Evolutionary conservation across 2,329 filamentous ascomycete genomes (phyloP).

Genomic region (Paecilomyces niveus): DNA sequence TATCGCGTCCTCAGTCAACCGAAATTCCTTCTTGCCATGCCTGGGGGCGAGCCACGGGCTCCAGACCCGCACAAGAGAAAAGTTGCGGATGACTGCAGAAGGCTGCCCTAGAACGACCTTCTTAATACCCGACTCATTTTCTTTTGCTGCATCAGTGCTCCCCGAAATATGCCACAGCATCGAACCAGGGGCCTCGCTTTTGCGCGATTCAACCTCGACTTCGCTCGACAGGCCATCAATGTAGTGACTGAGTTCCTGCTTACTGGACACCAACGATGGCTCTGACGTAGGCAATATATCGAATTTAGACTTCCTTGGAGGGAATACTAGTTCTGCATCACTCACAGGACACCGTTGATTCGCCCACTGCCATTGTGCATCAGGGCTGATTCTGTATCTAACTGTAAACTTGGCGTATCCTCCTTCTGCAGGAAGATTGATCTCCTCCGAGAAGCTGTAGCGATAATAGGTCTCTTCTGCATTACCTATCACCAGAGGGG

Average conservation of each 20-base stretch:
- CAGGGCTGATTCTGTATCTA: conserved; percentile 32
- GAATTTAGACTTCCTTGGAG: conserved; percentile 14
- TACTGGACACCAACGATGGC: conserved; percentile 7
- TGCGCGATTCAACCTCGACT: conserved; percentile 24
- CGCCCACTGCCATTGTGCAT: conserved; percentile 38
- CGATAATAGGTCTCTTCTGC: conserved; percentile 20
- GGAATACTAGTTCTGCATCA: conserved; percentile 38
- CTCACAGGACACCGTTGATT: conserved; percentile 31
- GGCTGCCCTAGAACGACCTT: conserved; percentile 57
- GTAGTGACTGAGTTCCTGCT: conserved; percentile 20
- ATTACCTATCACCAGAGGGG: conserved; percentile 20
- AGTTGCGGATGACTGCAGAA: conserved; percentile 64
- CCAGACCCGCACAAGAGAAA: conserved; percentile 72
- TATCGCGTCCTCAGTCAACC: conserved; percentile 69
- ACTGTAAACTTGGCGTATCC: conserved; percentile 35
- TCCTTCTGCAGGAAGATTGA: conserved; percentile 19
- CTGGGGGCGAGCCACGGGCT: conserved; percentile 82
- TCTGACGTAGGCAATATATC: conserved; percentile 1
- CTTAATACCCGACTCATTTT: conserved; percentile 51
- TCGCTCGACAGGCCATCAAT: conserved; percentile 27
- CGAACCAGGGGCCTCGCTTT: conserved; percentile 36
- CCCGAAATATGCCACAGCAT: conserved; percentile 48
- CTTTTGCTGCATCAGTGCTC: conserved; percentile 45
- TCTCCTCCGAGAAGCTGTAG: conserved; percentile 25
- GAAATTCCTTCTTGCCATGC: conserved; percentile 63